Conservation (phyloP, 2,329 filamentous ascomycete species). For the Neofusicoccum laricinum region DNA sequence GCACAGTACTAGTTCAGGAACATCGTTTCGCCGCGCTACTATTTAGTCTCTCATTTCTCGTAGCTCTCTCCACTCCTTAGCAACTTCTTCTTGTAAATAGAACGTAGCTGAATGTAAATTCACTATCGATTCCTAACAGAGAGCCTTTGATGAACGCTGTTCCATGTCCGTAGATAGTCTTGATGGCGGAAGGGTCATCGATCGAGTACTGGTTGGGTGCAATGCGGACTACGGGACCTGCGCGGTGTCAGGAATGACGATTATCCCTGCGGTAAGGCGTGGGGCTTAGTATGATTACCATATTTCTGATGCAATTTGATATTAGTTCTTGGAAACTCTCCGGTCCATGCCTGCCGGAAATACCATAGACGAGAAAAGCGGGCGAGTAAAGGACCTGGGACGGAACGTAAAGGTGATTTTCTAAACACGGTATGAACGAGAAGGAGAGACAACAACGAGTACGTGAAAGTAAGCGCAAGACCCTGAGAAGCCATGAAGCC, state of each 20-base stretch:
- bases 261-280: background rate
- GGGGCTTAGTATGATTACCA: background rate
- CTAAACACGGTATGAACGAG: no score
- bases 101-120: no score
- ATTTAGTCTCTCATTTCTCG: no score
- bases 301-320: constrained; percentile 30
- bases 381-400: background rate
- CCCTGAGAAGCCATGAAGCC: no score
- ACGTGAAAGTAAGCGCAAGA: no score
- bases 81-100: no score
- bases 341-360: background rate
- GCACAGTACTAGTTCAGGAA: no score
- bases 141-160: constrained; percentile 54
- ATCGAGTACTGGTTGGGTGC: constrained; percentile 30
- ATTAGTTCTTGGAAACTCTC: constrained; percentile 20
- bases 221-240: constrained; percentile 31
- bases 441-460: no score
- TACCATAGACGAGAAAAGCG: background rate
- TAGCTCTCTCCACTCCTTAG: no score
- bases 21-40: no score
- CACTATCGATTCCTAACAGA: no score
- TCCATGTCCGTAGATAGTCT: constrained; percentile 28
- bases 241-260: constrained; percentile 18
- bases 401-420: background rate
- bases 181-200: constrained; percentile 28